Evolutionary conservation across 176 grass and related monocot species (phyloP).

Genomic region (Oryza punctata): DNA sequence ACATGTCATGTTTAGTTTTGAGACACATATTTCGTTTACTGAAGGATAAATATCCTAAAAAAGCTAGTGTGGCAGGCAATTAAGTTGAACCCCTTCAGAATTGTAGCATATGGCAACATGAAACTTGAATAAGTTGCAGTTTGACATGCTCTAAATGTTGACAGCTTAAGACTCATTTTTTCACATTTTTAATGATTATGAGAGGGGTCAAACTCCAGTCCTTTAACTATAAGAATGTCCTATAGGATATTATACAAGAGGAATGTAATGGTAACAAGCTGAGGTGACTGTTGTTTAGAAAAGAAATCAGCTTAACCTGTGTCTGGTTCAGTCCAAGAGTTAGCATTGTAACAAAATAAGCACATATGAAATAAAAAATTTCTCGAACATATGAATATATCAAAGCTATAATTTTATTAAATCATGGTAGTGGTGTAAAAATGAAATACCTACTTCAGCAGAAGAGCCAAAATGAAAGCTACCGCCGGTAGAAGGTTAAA

Average conservation of each 20-base stretch:
- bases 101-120: background rate
- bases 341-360: background rate
- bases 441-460: conserved; percentile 4
- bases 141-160: background rate
- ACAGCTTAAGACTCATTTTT: background rate
- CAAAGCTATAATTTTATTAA: background rate
- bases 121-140: background rate
- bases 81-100: background rate
- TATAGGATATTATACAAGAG: background rate
- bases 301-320: background rate
- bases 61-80: background rate
- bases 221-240: background rate
- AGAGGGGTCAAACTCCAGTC: background rate
- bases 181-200: background rate
- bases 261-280: background rate
- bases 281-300: background rate
- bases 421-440: background rate
- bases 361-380: too few relatives aligned
- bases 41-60: background rate
- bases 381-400: background rate
- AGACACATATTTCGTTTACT: background rate
- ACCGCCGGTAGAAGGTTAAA: conserved; percentile 39
- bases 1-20: background rate
- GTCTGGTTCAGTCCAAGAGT: background rate
- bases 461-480: conserved; percentile 45